These are phyloP conservation scores for Dipodascopsis uninucleata DNA, from an alignment of 805 yeast species.

Conservation along the genomic window DNA sequence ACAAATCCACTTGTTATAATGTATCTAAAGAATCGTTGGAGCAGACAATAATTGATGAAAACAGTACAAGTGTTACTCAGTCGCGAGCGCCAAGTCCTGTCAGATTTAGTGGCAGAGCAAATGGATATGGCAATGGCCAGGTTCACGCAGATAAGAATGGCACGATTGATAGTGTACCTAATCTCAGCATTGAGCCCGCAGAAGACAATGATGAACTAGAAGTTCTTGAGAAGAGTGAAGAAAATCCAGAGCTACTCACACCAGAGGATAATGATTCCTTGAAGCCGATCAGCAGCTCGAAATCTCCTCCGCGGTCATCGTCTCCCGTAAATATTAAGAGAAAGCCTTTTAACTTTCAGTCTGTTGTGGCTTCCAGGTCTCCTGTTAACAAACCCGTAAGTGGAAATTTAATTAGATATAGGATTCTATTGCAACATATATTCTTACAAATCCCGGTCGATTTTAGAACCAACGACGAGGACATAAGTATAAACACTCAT, in stretches of 20 bases:
- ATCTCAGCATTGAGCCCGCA: slow-evolving; percentile 3
- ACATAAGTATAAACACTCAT: slow-evolving; percentile 91
- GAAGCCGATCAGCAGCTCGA: too few relatives aligned
- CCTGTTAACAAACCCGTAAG: slow-evolving; percentile 26
- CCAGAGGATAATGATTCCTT: too few relatives aligned
- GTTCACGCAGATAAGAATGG: neutral
- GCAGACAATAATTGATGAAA: slow-evolving; percentile 23
- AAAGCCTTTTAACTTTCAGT: slow-evolving; percentile 35
- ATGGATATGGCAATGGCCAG: neutral
- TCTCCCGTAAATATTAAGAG: slow-evolving; percentile 21
- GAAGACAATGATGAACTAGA: slow-evolving; percentile 5
- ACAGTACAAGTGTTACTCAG: slow-evolving; percentile 10
- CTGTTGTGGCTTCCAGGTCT: slow-evolving; percentile 52
- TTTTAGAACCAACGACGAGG: slow-evolving; percentile 62
- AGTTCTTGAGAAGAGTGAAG: neutral
- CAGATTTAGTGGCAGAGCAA: slow-evolving; percentile 6
- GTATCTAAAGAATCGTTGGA: slow-evolving; percentile 21
- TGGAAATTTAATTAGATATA: too few relatives aligned
- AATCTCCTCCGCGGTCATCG: slow-evolving; percentile 6
- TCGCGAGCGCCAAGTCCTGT: slow-evolving; percentile 19
- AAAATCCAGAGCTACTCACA: neutral
- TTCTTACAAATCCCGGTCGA: too few relatives aligned
- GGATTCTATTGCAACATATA: too few relatives aligned
- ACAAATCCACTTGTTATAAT: slow-evolving; percentile 10
- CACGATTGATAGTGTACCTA: too few relatives aligned